A percentile compares a stretch with the other conserved stretches of the same genome.
Conservation (phyloP, 192 early-diverging fungal genomes). For the Cladochytrium replicatum region DNA sequence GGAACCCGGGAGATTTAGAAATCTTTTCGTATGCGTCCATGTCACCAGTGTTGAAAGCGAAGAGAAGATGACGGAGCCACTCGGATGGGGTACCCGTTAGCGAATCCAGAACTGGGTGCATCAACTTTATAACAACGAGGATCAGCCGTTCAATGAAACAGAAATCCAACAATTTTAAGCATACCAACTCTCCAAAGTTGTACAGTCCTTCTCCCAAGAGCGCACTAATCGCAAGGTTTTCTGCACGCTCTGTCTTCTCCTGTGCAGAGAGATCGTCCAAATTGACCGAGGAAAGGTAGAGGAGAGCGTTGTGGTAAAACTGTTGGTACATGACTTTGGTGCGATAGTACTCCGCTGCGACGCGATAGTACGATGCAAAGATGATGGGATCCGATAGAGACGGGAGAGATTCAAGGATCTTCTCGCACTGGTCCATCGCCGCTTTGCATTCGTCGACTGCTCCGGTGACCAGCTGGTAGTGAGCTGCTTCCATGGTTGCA, state of each 20-base stretch:
- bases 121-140: constrained; percentile 46
- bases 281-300: constrained; percentile 86
- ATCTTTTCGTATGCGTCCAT: constrained; percentile 86
- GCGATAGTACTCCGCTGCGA: constrained; percentile 89
- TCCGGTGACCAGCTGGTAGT: constrained; percentile 66
- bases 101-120: constrained; percentile 78
- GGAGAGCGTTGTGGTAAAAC: constrained; percentile 90
- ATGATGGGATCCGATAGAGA: constrained; percentile 72
- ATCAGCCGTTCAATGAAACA: background rate
- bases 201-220: constrained; percentile 92
- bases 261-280: constrained; percentile 63
- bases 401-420: constrained; percentile 63
- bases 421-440: constrained; percentile 77
- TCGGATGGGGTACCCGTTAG: constrained; percentile 66
- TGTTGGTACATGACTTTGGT: constrained; percentile 83
- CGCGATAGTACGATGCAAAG: constrained; percentile 89
- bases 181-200: constrained; percentile 97
- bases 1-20: constrained; percentile 47
- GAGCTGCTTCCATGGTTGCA: constrained; percentile 77
- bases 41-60: constrained; percentile 87
- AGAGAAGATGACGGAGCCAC: constrained; percentile 79
- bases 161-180: constrained; percentile 14
- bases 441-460: constrained; percentile 77
- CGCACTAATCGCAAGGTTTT: constrained; percentile 83
- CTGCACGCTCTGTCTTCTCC: constrained; percentile 83